Percentiles rank a stretch among this genome's conserved stretches.
These are phyloP conservation scores for Croton setiger DNA, from an alignment of 441 rosid species.

Conservation along the genomic window DNA sequence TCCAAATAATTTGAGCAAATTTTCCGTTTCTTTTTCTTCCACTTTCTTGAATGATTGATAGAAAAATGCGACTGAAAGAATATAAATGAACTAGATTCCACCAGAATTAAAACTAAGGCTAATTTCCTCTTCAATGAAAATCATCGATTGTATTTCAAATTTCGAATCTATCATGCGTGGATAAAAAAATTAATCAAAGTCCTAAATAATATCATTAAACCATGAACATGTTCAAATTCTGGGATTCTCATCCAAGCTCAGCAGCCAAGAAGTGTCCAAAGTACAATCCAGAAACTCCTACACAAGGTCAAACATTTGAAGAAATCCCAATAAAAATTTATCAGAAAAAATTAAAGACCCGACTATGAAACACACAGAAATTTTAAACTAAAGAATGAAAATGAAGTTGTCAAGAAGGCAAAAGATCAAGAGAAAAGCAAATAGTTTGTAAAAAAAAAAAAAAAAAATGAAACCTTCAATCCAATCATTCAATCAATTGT, in stretches of 20 bases:
- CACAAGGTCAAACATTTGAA: neutral
- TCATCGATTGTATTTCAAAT: neutral
- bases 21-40: too few species aligned
- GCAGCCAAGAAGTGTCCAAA: slow-evolving; percentile 1
- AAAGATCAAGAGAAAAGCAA: neutral
- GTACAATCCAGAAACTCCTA: neutral
- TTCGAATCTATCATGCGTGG: neutral
- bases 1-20: too few species aligned
- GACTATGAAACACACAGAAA: neutral
- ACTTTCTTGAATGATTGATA: too few species aligned
- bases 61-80: too few species aligned
- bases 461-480: neutral
- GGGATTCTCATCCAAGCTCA: neutral
- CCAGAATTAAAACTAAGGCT: slow-evolving; percentile 1
- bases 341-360: slow-evolving; percentile 14
- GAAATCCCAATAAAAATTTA: neutral
- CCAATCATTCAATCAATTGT: neutral
- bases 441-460: neutral
- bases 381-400: neutral
- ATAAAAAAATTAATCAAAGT: slow-evolving; percentile 12
- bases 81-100: neutral
- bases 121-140: neutral
- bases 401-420: neutral
- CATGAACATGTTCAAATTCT: neutral
- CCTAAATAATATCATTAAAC: neutral